A percentile compares a stretch with the other conserved stretches of the same genome.
These are phyloP conservation scores for Cladosporium sp. DNA, from an alignment of 2,329 filamentous ascomycete species.

Conservation along the genomic window DNA sequence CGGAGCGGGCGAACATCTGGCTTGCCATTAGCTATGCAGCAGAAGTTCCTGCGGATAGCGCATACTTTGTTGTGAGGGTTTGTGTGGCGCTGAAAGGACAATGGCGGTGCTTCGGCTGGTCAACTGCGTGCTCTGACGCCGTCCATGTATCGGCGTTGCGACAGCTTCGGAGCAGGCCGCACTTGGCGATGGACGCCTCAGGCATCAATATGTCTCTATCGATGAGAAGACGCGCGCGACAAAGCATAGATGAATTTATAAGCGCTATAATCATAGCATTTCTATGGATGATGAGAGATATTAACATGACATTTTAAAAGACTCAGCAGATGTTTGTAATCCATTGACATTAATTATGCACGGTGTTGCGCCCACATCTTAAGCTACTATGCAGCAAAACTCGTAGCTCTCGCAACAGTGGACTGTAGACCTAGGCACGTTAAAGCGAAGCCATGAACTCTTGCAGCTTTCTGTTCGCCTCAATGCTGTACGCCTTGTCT, in stretches of 20 bases:
- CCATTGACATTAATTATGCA: not conserved
- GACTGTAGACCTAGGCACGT: not conserved
- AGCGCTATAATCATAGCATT: no score
- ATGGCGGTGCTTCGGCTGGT: conserved; percentile 8
- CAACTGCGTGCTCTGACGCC: not conserved
- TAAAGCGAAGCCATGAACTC: conserved; percentile 13
- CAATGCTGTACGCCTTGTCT: conserved; percentile 11
- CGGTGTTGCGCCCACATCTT: not conserved
- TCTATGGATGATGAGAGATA: not conserved
- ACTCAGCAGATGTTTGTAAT: not conserved
- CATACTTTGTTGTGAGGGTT: conserved; percentile 10
- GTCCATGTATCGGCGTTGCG: conserved; percentile 1
- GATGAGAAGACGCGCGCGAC: not conserved
- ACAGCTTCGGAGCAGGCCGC: conserved; percentile 8
- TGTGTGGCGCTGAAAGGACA: conserved; percentile 2
- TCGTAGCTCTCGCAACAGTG: not conserved
- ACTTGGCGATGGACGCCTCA: not conserved
- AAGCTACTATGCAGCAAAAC: not conserved
- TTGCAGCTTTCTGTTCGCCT: conserved; percentile 18
- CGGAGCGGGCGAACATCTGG: conserved; percentile 28
- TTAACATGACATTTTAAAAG: not conserved
- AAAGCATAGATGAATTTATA: not conserved
- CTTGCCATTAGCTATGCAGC: conserved; percentile 1
- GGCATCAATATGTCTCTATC: not conserved
- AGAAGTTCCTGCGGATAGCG: not conserved